Evolutionary conservation across 495 filamentous ascomycete genomes (phyloP).

Genomic region (Lasiosphaeris hirsuta): DNA sequence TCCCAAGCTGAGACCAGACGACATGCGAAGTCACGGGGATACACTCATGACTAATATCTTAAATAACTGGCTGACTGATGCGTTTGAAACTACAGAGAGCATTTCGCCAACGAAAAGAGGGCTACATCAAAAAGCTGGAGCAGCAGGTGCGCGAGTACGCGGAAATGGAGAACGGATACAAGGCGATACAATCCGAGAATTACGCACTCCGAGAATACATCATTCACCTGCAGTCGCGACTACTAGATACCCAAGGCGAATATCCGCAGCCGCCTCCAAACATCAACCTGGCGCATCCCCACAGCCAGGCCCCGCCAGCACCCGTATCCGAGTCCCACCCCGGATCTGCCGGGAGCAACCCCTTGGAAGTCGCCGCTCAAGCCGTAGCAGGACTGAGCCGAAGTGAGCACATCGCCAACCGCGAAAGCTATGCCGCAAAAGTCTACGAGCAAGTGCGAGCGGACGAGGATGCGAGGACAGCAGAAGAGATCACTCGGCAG

Average conservation of each 20-base stretch:
- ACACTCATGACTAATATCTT: conserved; percentile 16
- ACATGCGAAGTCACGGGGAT: no score
- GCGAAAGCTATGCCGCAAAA: conserved; percentile 15
- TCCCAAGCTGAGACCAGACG: not conserved
- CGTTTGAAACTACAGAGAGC: conserved; percentile 60
- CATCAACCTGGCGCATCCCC: conserved; percentile 36
- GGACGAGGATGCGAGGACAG: conserved; percentile 35
- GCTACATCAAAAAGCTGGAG: conserved; percentile 95
- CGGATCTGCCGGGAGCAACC: conserved; percentile 2
- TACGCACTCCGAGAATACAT: conserved; percentile 88
- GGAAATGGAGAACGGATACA: conserved; percentile 64
- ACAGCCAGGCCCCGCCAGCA: not conserved
- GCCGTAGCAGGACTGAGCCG: conserved; percentile 33
- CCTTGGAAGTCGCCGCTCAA: conserved; percentile 35
- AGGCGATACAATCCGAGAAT: conserved; percentile 78
- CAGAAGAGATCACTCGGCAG: conserved; percentile 39
- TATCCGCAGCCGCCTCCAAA: conserved; percentile 73
- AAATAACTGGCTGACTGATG: conserved; percentile 23
- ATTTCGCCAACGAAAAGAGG: conserved; percentile 96
- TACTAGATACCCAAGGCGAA: conserved; percentile 79
- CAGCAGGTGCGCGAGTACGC: conserved; percentile 78
- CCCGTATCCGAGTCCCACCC: not conserved
- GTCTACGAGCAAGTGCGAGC: conserved; percentile 10
- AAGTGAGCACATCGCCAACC: conserved; percentile 18
- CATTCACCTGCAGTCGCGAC: conserved; percentile 81